Evolutionary conservation across 495 filamentous ascomycete genomes (phyloP).

Genomic region (Oidiodendron maius): DNA sequence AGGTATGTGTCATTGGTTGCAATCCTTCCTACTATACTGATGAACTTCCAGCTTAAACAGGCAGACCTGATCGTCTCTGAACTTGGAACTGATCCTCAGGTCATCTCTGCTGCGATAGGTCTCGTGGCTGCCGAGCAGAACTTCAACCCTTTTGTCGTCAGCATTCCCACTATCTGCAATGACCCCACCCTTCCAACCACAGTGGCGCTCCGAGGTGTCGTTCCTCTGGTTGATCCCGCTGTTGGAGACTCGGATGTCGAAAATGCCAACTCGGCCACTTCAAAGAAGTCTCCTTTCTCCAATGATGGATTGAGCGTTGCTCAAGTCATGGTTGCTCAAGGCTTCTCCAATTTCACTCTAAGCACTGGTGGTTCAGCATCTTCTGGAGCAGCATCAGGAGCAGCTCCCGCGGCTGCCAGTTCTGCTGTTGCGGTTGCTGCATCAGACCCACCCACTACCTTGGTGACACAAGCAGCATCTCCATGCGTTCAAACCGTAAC

Average conservation of each 20-base stretch:
- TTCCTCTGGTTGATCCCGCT: constrained; percentile 54
- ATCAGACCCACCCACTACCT: too few species aligned
- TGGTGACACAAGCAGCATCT: too few species aligned
- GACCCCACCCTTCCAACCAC: constrained; percentile 54
- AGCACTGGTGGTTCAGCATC: constrained; percentile 16
- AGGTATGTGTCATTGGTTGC: constrained; percentile 10
- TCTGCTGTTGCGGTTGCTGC: too few species aligned
- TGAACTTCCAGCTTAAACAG: constrained; percentile 19
- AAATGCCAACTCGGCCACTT: constrained; percentile 47
- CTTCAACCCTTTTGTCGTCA: constrained; percentile 55
- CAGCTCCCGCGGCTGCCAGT: too few species aligned
- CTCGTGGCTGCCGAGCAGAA: constrained; percentile 64
- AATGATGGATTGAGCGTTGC: constrained; percentile 50
- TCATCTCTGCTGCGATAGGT: constrained; percentile 48
- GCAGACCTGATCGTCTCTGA: constrained; percentile 53
- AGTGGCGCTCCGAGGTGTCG: constrained; percentile 49
- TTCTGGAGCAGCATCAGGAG: too few species aligned
- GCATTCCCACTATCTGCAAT: constrained; percentile 49
- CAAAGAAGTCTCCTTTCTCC: constrained; percentile 41
- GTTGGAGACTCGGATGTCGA: constrained; percentile 43
- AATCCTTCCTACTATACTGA: neutral
- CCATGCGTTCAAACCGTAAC: too few species aligned
- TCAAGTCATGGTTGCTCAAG: constrained; percentile 44
- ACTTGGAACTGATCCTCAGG: constrained; percentile 44
- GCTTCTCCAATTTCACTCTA: constrained; percentile 50